These are phyloP conservation scores for Senecio squalidus DNA, from an alignment of 140 eudicot genomes.

Conservation along the genomic window DNA sequence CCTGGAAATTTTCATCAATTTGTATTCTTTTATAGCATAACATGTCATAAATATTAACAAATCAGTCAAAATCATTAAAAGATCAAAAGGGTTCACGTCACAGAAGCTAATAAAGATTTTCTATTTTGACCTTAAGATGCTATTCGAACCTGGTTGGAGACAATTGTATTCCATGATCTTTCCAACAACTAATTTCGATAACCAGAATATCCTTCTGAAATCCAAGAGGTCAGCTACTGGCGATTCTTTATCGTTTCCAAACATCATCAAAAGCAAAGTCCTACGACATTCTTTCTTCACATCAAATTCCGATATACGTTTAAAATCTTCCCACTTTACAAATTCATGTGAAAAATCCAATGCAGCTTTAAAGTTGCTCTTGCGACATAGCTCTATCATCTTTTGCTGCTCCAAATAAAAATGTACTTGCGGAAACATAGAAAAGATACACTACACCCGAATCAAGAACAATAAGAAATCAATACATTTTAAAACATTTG, in stretches of 20 bases:
- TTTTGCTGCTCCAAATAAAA: slow-evolving; percentile 5
- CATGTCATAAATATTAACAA: background rate
- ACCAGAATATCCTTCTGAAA: background rate
- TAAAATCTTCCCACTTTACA: background rate
- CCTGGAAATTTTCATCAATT: background rate
- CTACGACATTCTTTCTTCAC: background rate
- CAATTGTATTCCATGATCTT: background rate
- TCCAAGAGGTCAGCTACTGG: background rate
- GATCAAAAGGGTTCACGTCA: background rate
- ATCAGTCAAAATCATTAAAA: background rate
- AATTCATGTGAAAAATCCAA: slow-evolving; percentile 1
- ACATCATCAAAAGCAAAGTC: slow-evolving; percentile 11
- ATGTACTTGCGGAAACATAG: background rate
- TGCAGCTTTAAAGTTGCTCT: background rate
- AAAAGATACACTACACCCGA: background rate
- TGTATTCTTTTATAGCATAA: background rate
- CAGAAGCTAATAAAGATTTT: background rate
- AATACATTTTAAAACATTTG: background rate
- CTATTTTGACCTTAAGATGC: background rate
- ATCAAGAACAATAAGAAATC: background rate
- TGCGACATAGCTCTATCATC: slow-evolving; percentile 6
- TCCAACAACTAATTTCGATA: background rate
- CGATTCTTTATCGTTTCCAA: background rate
- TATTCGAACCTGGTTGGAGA: slow-evolving; percentile 6
- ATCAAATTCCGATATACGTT: background rate